A percentile compares a stretch with the other conserved stretches of the same genome.
Conservation (phyloP, 192 early-diverging fungal species). For the Coemansia sp. region DNA sequence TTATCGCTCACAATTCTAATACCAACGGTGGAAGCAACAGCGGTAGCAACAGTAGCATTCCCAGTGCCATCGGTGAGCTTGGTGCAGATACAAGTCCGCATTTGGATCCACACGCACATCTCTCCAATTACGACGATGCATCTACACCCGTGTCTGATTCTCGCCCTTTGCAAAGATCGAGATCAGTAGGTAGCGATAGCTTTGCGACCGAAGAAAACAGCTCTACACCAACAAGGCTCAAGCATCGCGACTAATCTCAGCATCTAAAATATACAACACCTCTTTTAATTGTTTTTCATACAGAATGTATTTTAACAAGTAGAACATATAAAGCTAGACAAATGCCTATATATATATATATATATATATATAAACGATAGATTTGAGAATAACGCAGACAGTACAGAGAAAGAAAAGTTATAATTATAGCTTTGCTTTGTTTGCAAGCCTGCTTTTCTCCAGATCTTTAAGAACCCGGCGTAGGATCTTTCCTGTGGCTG, state of each 20-base stretch:
- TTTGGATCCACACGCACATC: not conserved
- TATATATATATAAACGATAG: not conserved
- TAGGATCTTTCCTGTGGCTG: constrained; percentile 80
- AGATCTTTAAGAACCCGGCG: constrained; percentile 62
- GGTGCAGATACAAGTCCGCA: not conserved
- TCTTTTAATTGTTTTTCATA: no score
- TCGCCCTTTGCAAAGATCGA: not conserved
- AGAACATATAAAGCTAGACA: no score
- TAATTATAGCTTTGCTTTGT: constrained; percentile 23
- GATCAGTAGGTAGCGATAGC: not conserved
- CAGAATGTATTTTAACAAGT: no score
- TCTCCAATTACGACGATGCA: not conserved
- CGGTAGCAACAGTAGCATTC: not conserved
- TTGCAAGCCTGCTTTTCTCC: constrained; percentile 17
- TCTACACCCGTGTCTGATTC: not conserved
- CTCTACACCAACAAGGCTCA: not conserved
- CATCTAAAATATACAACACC: not conserved
- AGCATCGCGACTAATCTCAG: constrained; percentile 1
- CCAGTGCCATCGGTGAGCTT: constrained; percentile 1
- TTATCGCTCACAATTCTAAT: not conserved
- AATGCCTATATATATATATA: not conserved
- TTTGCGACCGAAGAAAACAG: not conserved
- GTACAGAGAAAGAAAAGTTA: no score
- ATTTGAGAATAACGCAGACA: not conserved
- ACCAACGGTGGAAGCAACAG: not conserved